Evolutionary conservation across 805 yeast genomes (phyloP).

Genomic region (Metschnikowia peoriensis): DNA sequence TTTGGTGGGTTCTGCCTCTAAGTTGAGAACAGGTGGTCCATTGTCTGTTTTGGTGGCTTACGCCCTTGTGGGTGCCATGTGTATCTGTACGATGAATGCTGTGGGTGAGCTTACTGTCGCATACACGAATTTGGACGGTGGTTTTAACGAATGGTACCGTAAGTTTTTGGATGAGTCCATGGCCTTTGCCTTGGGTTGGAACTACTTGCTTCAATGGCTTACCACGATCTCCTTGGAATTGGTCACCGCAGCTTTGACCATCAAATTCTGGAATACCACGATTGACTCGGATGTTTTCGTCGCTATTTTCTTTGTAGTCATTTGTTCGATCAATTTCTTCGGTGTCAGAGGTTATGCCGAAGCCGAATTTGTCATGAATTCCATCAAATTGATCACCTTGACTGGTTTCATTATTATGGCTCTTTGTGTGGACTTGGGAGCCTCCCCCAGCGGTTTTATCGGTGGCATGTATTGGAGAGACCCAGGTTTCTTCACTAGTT

Average conservation of each 20-base stretch:
- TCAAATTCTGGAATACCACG: slow-evolving; percentile 52
- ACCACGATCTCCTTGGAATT: slow-evolving; percentile 22
- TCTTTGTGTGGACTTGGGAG: slow-evolving; percentile 39
- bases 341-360: slow-evolving; percentile 50
- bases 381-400: slow-evolving; percentile 35
- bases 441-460: slow-evolving; percentile 28
- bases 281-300: slow-evolving; percentile 60
- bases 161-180: slow-evolving; percentile 36
- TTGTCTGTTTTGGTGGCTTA: slow-evolving; percentile 24
- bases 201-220: slow-evolving; percentile 33
- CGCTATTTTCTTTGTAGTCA: slow-evolving; percentile 47
- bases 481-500: slow-evolving; percentile 37
- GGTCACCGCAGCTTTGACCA: slow-evolving; percentile 42
- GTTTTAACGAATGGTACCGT: slow-evolving; percentile 27
- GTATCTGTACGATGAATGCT: slow-evolving; percentile 35
- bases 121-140: slow-evolving; percentile 48
- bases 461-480: slow-evolving; percentile 44
- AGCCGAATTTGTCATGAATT: slow-evolving; percentile 41
- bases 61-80: slow-evolving; percentile 26
- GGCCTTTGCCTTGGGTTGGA: slow-evolving; percentile 41
- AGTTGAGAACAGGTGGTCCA: slow-evolving; percentile 27
- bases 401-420: slow-evolving; percentile 42
- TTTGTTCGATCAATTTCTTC: slow-evolving; percentile 43
- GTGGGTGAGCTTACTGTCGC: slow-evolving; percentile 57
- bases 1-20: slow-evolving; percentile 39